Percentiles rank a stretch among this genome's conserved stretches.
These are phyloP conservation scores for Schwanniomyces etchellsii DNA, from an alignment of 1,139 yeast species.

Conservation along the genomic window DNA sequence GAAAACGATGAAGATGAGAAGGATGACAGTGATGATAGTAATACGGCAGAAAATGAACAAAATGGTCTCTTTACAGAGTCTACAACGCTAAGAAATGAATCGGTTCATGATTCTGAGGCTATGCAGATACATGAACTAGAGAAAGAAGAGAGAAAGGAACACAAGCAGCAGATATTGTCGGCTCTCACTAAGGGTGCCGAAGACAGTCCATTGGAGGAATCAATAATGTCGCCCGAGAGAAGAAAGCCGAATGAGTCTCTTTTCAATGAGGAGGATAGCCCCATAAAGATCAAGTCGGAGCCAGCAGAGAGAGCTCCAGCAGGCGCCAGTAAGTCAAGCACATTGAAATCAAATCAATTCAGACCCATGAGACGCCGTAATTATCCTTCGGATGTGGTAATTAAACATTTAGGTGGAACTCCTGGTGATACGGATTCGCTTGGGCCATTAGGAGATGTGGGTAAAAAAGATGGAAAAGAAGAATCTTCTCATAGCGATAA, in stretches of 20 bases:
- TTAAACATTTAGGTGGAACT: conserved; percentile 21
- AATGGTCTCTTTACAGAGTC: conserved; percentile 7
- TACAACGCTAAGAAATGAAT: conserved; percentile 5
- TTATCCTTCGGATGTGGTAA: conserved; percentile 24
- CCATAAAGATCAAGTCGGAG: conserved; percentile 26
- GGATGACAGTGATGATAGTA: conserved; percentile 11
- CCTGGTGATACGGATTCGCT: conserved; percentile 17
- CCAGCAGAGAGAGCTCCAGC: conserved; percentile 8
- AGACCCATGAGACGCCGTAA: conserved; percentile 43
- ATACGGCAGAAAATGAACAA: conserved; percentile 12
- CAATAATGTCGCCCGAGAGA: conserved; percentile 17
- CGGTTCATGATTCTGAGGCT: conserved; percentile 12
- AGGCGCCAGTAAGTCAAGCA: conserved; percentile 12
- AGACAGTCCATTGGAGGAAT: conserved; percentile 17
- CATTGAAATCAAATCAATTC: conserved; percentile 5
- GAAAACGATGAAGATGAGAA: conserved; percentile 16
- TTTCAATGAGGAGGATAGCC: conserved; percentile 34
- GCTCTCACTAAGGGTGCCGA: conserved; percentile 32
- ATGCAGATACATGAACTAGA: conserved; percentile 31
- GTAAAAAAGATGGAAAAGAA: conserved; percentile 7
- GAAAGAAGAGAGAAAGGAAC: conserved; percentile 30
- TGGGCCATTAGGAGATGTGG: conserved; percentile 33
- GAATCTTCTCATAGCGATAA: conserved; percentile 9
- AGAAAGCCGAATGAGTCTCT: conserved; percentile 20
- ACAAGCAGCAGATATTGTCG: conserved; percentile 28